Evolutionary conservation across 306 rosid genomes (phyloP), one percentile per base, ranked within the genome.

Genomic region (Canavalia gladiata): DNA sequence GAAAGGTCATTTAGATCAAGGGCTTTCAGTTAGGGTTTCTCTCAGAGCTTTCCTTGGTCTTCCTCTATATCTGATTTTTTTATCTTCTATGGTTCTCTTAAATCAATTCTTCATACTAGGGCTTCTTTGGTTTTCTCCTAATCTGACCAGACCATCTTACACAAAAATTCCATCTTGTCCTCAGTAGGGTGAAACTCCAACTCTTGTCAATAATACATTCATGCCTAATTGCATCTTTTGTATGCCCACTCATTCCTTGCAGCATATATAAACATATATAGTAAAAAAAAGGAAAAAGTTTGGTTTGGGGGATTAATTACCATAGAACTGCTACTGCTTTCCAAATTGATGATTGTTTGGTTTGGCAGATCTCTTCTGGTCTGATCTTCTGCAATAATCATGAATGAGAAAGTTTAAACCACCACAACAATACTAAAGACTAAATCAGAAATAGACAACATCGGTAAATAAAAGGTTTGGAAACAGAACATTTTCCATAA

Each of bases 311-410:
- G 75, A 67, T 52, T 29, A 10, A 47, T 87, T 91, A 91, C 98
- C 95, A 5, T 31, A 79, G 89, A 68, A 84, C 79, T 78, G 88
- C 83, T 81, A 82, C 72, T 78, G 79, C 83, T 70, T 52, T 90
- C 93, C 90, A 94, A 80, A 78, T 85, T 84, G 68, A 91, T 79
- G 45, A 77, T 11, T 33, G 86, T 69, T 66, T 74, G 88, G 57
- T 55, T 85, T n/a, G 77, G 51, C 34, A 82, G 37, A 55, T 41
- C 78, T 72, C 85, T 86, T 81, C 91, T 85, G 35, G 42, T 67
- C 70, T 30, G 58, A 9, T 89, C 89, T 58, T 84, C 98, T 90
- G 90, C 85, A 84, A 83, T 33, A 39, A 81, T 52, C 76, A 78
- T 9, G 12, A 59, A 77, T 57, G 47, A 45, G 7, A 75, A 4